Conservation (phyloP, 192 early-diverging fungal species). For the Mortierella claussenii region DNA sequence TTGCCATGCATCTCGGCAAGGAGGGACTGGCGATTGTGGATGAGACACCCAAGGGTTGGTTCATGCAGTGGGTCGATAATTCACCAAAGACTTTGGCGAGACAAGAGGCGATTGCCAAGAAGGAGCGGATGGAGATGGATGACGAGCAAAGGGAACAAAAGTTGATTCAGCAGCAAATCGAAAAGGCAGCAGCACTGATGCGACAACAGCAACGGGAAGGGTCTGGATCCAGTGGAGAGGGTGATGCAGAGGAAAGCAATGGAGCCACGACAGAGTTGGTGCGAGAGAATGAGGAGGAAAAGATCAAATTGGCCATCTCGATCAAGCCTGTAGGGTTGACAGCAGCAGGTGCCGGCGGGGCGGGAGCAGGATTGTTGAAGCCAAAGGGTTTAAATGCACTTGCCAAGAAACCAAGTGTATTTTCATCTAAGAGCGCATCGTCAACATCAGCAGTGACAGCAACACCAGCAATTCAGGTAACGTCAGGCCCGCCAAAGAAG, state of each 20-base stretch:
- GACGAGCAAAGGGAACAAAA: constrained; percentile 88
- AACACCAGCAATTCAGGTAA: neutral
- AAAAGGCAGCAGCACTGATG: constrained; percentile 62
- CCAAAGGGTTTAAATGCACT: constrained; percentile 38
- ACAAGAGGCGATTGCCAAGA: constrained; percentile 81
- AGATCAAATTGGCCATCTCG: constrained; percentile 77
- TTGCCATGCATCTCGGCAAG: constrained; percentile 86
- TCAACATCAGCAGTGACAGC: constrained; percentile 6
- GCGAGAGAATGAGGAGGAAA: constrained; percentile 57
- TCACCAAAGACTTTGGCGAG: constrained; percentile 87
- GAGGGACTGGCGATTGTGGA: constrained; percentile 88
- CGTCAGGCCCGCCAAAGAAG: constrained; percentile 53
- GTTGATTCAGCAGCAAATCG: constrained; percentile 86
- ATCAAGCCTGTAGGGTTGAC: constrained; percentile 55
- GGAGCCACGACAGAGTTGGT: constrained; percentile 66
- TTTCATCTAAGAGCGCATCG: constrained; percentile 29
- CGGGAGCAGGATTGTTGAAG: constrained; percentile 19
- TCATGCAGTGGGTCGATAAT: constrained; percentile 92
- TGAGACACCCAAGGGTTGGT: constrained; percentile 91
- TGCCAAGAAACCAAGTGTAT: constrained; percentile 44
- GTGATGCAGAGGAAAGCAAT: constrained; percentile 73
- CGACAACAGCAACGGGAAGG: constrained; percentile 49
- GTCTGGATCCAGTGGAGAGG: neutral
- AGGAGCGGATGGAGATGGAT: constrained; percentile 82
- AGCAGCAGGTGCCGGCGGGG: constrained; percentile 7